Evolutionary conservation across 164 flowering plant species (phyloP).

Genomic region (Vitis cinerea): DNA sequence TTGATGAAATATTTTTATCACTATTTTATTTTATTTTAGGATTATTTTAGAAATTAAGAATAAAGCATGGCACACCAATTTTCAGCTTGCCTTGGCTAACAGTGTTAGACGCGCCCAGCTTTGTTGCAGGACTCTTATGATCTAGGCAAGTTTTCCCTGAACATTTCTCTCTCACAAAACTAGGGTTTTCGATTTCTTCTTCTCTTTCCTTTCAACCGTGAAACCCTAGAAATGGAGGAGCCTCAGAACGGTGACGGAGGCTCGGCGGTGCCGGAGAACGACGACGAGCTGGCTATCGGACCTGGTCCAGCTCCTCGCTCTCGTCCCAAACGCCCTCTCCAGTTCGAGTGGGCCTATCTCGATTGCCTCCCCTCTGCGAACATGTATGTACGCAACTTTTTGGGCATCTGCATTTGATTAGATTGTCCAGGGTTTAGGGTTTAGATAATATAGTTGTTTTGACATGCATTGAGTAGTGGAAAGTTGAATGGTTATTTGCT

Average conservation of each 20-base stretch:
- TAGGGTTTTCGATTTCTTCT: no score
- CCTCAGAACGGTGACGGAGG: slow-evolving; percentile 23
- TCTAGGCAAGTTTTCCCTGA: no score
- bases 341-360: slow-evolving; percentile 93
- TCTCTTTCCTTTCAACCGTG: no score
- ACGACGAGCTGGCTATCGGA: slow-evolving; percentile 60
- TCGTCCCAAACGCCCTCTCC: slow-evolving; percentile 84
- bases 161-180: no score
- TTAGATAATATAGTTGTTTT: neutral
- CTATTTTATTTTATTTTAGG: no score
- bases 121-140: no score
- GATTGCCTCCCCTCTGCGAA: slow-evolving; percentile 90
- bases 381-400: slow-evolving; percentile 42
- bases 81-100: no score
- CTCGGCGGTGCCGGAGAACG: slow-evolving; percentile 23
- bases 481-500: neutral
- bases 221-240: slow-evolving; percentile 27
- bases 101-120: no score
- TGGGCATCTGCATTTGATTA: neutral
- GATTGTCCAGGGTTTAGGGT: neutral
- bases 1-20: no score
- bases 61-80: no score
- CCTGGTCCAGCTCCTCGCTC: slow-evolving; percentile 77
- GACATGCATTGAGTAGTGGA: neutral
- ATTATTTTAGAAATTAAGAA: no score